These are phyloP conservation scores for Phialocephala sp. DNA, from an alignment of 2,329 filamentous ascomycete genomes.

Conservation along the genomic window DNA sequence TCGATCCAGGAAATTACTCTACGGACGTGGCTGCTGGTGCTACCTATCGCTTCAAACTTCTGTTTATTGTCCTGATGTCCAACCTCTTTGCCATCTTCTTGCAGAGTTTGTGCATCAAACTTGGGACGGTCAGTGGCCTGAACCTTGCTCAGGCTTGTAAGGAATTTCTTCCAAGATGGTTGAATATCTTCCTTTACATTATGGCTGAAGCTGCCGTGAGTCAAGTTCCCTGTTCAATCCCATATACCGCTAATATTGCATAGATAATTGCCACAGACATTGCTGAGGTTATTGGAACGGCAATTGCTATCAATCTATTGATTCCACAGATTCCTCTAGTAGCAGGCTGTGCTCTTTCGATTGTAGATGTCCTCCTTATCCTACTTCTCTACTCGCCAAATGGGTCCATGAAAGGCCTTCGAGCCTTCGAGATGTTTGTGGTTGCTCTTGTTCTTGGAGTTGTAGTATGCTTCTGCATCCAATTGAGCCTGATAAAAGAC, in stretches of 20 bases:
- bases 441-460: slow-evolving; percentile 69
- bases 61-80: slow-evolving; percentile 62
- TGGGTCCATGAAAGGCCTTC: slow-evolving; percentile 61
- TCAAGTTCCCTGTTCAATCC: neutral
- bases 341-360: slow-evolving; percentile 71
- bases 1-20: slow-evolving; percentile 58
- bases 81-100: slow-evolving; percentile 65
- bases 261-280: slow-evolving; percentile 63
- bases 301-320: slow-evolving; percentile 71
- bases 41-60: slow-evolving; percentile 56
- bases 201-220: slow-evolving; percentile 57
- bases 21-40: slow-evolving; percentile 63
- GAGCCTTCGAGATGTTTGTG: slow-evolving; percentile 70
- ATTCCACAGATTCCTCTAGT: slow-evolving; percentile 68
- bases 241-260: slow-evolving; percentile 16
- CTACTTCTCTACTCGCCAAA: slow-evolving; percentile 69
- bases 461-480: slow-evolving; percentile 73
- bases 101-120: slow-evolving; percentile 61
- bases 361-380: slow-evolving; percentile 71
- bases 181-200: slow-evolving; percentile 58
- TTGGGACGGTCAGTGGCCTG: slow-evolving; percentile 59
- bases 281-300: slow-evolving; percentile 68
- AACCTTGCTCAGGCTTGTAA: slow-evolving; percentile 58
- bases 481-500: slow-evolving; percentile 65
- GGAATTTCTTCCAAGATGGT: slow-evolving; percentile 55